phyloP scores from a whole-genome alignment of 139 green algal species.

The Coelastrella sp. region DNA sequence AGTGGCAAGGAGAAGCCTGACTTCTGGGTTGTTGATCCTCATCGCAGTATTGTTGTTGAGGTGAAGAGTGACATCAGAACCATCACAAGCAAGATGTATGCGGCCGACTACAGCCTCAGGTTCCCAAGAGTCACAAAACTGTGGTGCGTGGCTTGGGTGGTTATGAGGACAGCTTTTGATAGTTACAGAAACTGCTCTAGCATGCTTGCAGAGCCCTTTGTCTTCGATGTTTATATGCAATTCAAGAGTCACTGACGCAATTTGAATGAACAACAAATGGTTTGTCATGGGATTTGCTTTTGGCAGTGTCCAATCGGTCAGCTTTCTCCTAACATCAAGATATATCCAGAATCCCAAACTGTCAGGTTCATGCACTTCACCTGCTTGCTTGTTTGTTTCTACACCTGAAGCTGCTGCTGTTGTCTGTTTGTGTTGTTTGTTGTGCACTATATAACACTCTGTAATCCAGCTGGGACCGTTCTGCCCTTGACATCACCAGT shows the following conservation, averaged over 20 bases:
- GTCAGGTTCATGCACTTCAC: not conserved
- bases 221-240: no score
- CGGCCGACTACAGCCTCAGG: slow-evolving; percentile 67
- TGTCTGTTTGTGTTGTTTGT: not conserved
- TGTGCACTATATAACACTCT: not conserved
- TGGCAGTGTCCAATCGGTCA: no score
- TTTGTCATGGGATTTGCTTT: no score
- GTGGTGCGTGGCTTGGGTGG: slow-evolving; percentile 42
- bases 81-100: slow-evolving; percentile 68
- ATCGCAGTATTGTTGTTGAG: slow-evolving; percentile 70
- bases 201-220: no score
- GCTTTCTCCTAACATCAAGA: no score
- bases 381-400: no score
- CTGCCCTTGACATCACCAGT: slow-evolving; percentile 2
- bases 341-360: no score
- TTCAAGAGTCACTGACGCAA: no score
- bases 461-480: slow-evolving; percentile 17
- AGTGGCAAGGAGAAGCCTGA: slow-evolving; percentile 69
- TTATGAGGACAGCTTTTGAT: not conserved
- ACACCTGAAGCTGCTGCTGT: no score
- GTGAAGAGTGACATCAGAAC: slow-evolving; percentile 73
- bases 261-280: no score
- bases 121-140: slow-evolving; percentile 73
- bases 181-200: no score
- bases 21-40: slow-evolving; percentile 78